Conservation (phyloP, 345 rosid genomes). For the Lagerstroemia speciosa region DNA sequence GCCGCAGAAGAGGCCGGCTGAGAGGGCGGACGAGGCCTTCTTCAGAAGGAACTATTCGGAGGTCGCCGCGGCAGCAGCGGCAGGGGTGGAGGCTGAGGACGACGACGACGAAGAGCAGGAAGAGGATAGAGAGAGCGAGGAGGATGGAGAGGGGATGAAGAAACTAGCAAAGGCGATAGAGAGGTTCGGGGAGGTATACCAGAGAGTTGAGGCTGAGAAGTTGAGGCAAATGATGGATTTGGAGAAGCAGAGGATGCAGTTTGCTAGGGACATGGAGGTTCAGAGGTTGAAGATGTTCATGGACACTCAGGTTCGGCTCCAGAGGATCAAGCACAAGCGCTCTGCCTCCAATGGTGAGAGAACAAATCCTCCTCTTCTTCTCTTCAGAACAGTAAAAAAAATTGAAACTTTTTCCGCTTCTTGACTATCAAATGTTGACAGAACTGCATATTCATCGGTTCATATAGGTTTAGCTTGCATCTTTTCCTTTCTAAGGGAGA, state of each 20-base stretch:
- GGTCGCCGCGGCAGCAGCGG: conserved; percentile 82
- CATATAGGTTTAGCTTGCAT: neutral
- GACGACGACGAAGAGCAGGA: conserved; percentile 32
- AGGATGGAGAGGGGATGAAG: conserved; percentile 44
- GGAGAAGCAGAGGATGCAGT: conserved; percentile 98
- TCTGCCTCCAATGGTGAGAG: conserved; percentile 43
- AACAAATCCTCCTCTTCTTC: conserved; percentile 7
- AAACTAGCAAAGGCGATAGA: conserved; percentile 62
- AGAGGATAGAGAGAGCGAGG: conserved; percentile 28
- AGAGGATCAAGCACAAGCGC: conserved; percentile 66
- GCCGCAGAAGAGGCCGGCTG: conserved; percentile 57
- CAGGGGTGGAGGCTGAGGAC: conserved; percentile 37
- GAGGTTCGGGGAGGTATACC: conserved; percentile 79
- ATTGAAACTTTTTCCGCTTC: neutral
- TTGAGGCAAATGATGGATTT: conserved; percentile 89
- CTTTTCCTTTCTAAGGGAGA: neutral
- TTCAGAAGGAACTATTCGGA: conserved; percentile 72
- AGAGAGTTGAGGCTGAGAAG: conserved; percentile 78
- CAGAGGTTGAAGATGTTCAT: conserved; percentile 93
- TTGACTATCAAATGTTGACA: neutral
- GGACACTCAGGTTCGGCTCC: conserved; percentile 92
- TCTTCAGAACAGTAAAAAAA: neutral
- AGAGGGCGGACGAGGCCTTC: conserved; percentile 28
- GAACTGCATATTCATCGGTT: neutral
- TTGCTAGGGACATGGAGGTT: conserved; percentile 86